These are phyloP conservation scores for Mycena kentingensis DNA, from an alignment of 768 basidiomycete genomes.

Conservation along the genomic window DNA sequence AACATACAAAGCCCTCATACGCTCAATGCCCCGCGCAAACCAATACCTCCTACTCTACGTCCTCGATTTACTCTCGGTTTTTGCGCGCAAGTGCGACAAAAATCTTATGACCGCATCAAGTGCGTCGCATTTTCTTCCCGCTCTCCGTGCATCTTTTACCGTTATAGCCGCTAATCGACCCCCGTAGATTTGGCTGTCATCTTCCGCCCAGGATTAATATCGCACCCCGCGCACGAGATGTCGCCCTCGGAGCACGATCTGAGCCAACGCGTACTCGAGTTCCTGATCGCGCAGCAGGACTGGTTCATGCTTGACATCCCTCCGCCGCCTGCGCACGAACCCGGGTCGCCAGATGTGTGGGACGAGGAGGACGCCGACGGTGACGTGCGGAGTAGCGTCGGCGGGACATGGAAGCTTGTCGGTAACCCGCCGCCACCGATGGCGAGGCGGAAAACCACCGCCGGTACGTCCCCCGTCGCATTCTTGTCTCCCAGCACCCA, in stretches of 20 bases:
- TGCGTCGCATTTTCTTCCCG: constrained; percentile 42
- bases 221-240: constrained; percentile 86
- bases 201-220: constrained; percentile 93
- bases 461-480: constrained; percentile 21
- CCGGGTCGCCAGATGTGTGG: constrained; percentile 24
- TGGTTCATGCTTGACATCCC: constrained; percentile 91
- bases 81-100: constrained; percentile 85
- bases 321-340: constrained; percentile 51
- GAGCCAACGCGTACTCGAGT: constrained; percentile 90
- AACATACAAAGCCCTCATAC: constrained; percentile 83
- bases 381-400: constrained; percentile 46
- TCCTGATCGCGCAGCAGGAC: constrained; percentile 94
- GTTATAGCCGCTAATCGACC: background rate
- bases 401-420: constrained; percentile 59
- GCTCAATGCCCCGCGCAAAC: constrained; percentile 81
- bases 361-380: constrained; percentile 53
- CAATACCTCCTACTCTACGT: constrained; percentile 98
- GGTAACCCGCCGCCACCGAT: constrained; percentile 34
- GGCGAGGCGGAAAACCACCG: constrained; percentile 32
- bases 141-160: constrained; percentile 1
- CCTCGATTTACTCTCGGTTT: constrained; percentile 92
- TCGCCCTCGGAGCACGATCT: constrained; percentile 83
- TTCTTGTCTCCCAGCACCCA: constrained; percentile 10
- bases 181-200: constrained; percentile 88
- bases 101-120: constrained; percentile 96